Evolutionary conservation across 768 basidiomycete genomes (phyloP), one percentile per base, ranked within the genome.

Genomic region (Tulasnella sp.): DNA sequence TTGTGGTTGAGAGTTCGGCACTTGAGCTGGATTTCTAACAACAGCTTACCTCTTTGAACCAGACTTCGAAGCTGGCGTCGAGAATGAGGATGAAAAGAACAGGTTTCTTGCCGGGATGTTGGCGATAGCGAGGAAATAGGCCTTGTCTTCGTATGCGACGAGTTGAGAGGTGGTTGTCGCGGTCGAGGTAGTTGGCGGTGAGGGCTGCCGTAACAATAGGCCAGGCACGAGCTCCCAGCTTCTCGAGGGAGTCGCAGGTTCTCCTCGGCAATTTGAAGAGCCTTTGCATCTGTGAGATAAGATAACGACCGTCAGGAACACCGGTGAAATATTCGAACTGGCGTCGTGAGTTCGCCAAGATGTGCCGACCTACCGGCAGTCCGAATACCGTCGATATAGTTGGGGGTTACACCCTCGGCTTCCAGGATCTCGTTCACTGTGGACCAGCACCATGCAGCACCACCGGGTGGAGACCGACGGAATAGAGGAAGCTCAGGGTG

Each of bases 191-290:
- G 81, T 96, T 94, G 73, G 97, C 97, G 25, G 93, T 93, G 85
- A 99, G 99, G 79, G 99, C 96, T 36, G 97, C 97, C 22, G 94
- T 96, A 37, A 94, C 97, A 82, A 99, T 99, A 29, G 97, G 97
- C 34, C 97, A 92, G 29, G 97, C 97, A 77, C 97, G 93, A 7
- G 97, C 96, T 73, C 97, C 97, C 67, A 98, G 91, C 79, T 90
- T 90, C 83, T 99, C 97, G 76, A 99, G 89, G 0, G 78, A 99
- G 91, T 82, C 93, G 94, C 80, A 99, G 87, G 83, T 99, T 99
- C 85, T 99, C 95, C 81, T 97, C 96, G 40, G 97, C 97, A 76
- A 99, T 91, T 78, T 92, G 89, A 22, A 99, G 90, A 0, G 97
- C 98, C 83, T 94, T 96, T 34, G 96, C 90, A 81, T 98, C 97